Base-by-base conservation (phyloP, 2,329 filamentous ascomycete genomes). In the Neofusicoccum parvum region DNA sequence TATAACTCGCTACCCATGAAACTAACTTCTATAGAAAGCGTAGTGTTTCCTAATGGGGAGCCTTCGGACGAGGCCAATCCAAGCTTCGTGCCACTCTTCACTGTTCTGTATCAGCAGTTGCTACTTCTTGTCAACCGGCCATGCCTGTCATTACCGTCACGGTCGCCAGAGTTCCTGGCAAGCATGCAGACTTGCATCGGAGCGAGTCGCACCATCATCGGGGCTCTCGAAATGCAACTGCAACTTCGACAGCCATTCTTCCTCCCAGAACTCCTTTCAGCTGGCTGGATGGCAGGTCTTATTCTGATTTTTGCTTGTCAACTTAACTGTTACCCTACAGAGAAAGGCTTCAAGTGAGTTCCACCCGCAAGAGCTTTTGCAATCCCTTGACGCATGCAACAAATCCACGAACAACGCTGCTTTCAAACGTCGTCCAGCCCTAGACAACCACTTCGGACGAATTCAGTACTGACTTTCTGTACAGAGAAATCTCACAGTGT, bases 51-150 rank as follows among this genome's bases (percentile, higher is more conserved):
- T 7, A 48, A 17, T 17, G 53, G 51, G 3, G 53, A 62, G 23
- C 54, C 64, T 10, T 23, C 37, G 2, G 64, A 59, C 12, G 64
- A 65, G 5, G 17, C 37, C 15, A 15, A 11, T 14, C 36, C 41
- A 15, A 65, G 64, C 48, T 65, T 65, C 39, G 64, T 65, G 15
- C 64, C 64, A 12, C 36, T 65, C 15, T 65, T 65, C n/a, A 65
- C 53, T 9, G 56, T 65, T 12, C 64, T 65, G 20, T 62, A 65
- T 15, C 64, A 65, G 43, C 64, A 65, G 27, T 20, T 65, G 5
- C 37, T 65, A 23, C 48, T 65, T 20, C 64, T 65, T n/a, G 48
- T 65, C 14, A 65, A 65, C 6, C 36, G 64, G 39, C 64, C 64
- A 7, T 65, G 64, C 34, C 48, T 65, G 7, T 65, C 64, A n/a